A percentile compares a stretch with the other conserved stretches of the same genome.
These are phyloP conservation scores for Sedum album DNA, from an alignment of 164 flowering plant species.

Conservation along the genomic window DNA sequence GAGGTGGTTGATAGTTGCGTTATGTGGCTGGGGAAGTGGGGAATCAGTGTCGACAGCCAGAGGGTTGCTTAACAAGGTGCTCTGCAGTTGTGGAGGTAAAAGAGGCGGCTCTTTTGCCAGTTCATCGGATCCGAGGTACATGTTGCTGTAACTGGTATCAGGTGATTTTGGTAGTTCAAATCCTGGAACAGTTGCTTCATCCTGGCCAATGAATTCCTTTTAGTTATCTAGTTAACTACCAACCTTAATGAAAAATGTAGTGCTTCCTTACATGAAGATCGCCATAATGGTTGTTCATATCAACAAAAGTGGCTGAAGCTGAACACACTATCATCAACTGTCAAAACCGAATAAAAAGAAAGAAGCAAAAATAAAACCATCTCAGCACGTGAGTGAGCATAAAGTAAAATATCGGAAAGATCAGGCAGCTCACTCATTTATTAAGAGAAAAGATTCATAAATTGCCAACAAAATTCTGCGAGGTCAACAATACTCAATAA, in stretches of 20 bases:
- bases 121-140: conserved; percentile 56
- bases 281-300: conserved; percentile 7
- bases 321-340: background rate
- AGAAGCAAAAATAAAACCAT: background rate
- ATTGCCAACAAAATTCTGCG: background rate
- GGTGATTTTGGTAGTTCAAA: conserved; percentile 88
- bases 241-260: background rate
- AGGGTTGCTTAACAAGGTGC: conserved; percentile 48
- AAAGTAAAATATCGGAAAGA: background rate
- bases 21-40: conserved; percentile 56
- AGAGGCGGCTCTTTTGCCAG: conserved; percentile 79
- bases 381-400: background rate
- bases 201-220: conserved; percentile 32
- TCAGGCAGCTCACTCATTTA: background rate
- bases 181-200: conserved; percentile 60
- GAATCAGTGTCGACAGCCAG: conserved; percentile 39
- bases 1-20: conserved; percentile 77
- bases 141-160: conserved; percentile 74
- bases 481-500: background rate
- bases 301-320: background rate
- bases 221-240: background rate
- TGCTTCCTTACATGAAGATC: conserved; percentile 5
- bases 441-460: background rate
- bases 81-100: conserved; percentile 75
- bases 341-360: background rate